Evolutionary conservation across 148 eudicot species (phyloP), one percentile per base, ranked within the genome.

Genomic region (Bassia scoparia): DNA sequence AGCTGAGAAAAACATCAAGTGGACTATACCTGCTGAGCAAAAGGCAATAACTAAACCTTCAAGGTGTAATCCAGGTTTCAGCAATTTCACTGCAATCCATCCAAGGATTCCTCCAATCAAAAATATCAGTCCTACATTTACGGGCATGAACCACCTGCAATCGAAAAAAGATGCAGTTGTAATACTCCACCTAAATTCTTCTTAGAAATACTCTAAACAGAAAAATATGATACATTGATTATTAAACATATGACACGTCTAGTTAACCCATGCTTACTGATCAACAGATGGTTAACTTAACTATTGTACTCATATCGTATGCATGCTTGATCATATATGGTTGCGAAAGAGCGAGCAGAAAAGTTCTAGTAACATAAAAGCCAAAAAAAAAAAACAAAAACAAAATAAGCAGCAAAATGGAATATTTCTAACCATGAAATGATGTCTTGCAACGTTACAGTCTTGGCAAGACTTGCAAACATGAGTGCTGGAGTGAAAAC

Each of bases 61-160:
- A 5, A 94, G 68, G 72, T 89, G 80, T 31, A 89, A 81, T 61
- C 85, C 70, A 1, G 96, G 96, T 79, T 87, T 89, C 50, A 91
- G 29, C 70, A 91, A 34, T 81, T 88, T 94, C 11, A 87, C 89
- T 53, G 84, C 83, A 30, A 86, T 81, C 96, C 97, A 87, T 79
- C 98, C 97, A 53, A 94, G 82, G 31, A 75, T 74, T 67, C 96
- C 91, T 82, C 98, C 97, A 35, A 89, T 63, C 10, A 94, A 50
- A 79, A 94, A 91, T 38, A 96, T 94, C 37, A 94, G 74, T 14
- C 95, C 97, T 20, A 87, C 88, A 55, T 93, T 94, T 11, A 94
- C 49, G 13, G 89, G 90, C 98, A 94, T 94, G 77, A 86, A 91
- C 97, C 95, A 93, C 98, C 98, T 93, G 79, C 70, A 80, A 49